Percentiles rank a stretch among this genome's conserved stretches.
phyloP scores from a whole-genome alignment of 192 early-diverging fungal species.

The Mortierella antarctica region DNA sequence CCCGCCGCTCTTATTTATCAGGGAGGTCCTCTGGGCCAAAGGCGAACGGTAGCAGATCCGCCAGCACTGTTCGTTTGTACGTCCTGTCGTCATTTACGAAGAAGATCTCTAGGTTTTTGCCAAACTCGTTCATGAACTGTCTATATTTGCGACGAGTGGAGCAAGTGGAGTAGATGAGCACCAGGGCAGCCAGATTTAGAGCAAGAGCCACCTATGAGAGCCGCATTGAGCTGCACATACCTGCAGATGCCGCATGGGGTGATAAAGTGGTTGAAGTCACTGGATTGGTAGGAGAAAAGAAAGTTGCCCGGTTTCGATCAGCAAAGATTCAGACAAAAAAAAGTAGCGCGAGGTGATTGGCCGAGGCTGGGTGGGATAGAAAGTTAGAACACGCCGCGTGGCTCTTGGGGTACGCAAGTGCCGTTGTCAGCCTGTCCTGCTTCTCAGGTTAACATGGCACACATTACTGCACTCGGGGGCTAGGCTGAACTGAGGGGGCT shows the following conservation, averaged over 20 bases:
- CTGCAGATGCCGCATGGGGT: slow-evolving; percentile 54
- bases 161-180: not conserved
- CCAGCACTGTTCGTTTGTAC: slow-evolving; percentile 42
- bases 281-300: slow-evolving; percentile 6
- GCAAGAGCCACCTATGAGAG: not conserved
- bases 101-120: slow-evolving; percentile 52
- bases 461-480: too few species aligned
- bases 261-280: slow-evolving; percentile 46
- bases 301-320: not conserved
- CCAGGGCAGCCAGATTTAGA: not conserved
- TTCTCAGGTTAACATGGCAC: too few species aligned
- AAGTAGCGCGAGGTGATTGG: not conserved
- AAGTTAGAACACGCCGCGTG: slow-evolving; percentile 25
- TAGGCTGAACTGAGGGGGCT: not conserved
- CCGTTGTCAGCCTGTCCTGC: too few species aligned
- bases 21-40: slow-evolving; percentile 51
- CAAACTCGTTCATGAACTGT: slow-evolving; percentile 56
- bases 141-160: slow-evolving; percentile 3
- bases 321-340: not conserved
- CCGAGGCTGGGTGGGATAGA: too few species aligned
- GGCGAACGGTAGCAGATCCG: slow-evolving; percentile 42
- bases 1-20: slow-evolving; percentile 7
- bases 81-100: slow-evolving; percentile 53
- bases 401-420: slow-evolving; percentile 2
- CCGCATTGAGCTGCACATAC: not conserved